Evolutionary conservation across 2,329 filamentous ascomycete genomes (phyloP).

Genomic region (Pyrenophora tritici-repentis): DNA sequence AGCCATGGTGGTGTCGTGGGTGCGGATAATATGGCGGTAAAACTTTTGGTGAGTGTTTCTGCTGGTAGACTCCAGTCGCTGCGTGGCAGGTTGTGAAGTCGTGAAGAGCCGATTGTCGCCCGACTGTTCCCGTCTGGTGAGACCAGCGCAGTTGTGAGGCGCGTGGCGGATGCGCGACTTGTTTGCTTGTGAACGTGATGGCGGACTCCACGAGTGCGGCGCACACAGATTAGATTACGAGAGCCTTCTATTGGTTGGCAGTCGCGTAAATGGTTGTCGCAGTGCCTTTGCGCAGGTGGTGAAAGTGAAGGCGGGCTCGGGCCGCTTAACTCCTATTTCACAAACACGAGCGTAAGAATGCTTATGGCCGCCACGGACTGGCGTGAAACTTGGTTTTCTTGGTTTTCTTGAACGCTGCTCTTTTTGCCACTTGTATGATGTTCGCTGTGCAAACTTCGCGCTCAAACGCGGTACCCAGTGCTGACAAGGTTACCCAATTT

Average conservation of each 20-base stretch:
- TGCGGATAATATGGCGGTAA: not conserved
- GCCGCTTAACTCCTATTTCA: not conserved
- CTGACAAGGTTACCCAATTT: conserved; percentile 29
- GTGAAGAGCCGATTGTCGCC: too few relatives aligned
- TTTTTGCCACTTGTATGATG: conserved; percentile 1
- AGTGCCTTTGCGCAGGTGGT: not conserved
- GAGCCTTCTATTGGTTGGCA: not conserved
- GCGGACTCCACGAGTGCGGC: not conserved
- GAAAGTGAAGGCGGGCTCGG: not conserved
- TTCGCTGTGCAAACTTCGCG: conserved; percentile 6
- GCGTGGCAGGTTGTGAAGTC: too few relatives aligned
- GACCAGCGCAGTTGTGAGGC: not conserved
- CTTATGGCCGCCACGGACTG: not conserved
- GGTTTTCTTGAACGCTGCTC: not conserved
- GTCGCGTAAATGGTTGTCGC: not conserved
- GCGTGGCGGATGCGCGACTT: not conserved
- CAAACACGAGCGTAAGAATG: not conserved
- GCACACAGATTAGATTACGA: not conserved
- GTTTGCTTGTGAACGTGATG: conserved; percentile 4
- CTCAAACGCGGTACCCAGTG: conserved; percentile 30
- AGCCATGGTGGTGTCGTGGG: conserved; percentile 1
- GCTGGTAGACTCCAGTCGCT: not conserved
- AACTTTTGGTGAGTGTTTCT: not conserved
- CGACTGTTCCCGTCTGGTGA: not conserved
- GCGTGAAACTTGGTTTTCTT: not conserved